Percentiles rank a stretch among this genome's conserved stretches.
Evolutionary conservation across 2,329 filamentous ascomycete genomes (phyloP).

Genomic region (Venturia effusa): DNA sequence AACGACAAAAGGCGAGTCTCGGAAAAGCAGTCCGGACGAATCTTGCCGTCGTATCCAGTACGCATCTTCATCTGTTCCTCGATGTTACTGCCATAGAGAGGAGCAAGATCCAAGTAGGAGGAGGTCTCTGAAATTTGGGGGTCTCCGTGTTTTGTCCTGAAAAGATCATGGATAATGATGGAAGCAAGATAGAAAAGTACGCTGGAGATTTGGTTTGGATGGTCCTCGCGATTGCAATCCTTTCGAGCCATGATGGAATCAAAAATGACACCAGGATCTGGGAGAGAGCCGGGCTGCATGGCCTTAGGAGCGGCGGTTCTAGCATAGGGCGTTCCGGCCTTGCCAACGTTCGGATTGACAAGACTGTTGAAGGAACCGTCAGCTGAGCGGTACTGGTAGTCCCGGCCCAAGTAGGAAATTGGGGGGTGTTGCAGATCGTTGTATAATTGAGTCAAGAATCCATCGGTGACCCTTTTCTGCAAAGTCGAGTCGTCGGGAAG

Average conservation of each 20-base stretch:
- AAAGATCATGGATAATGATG: constrained; percentile 53
- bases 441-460: constrained; percentile 36
- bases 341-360: constrained; percentile 51
- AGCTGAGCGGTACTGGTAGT: constrained; percentile 36
- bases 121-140: constrained; percentile 55
- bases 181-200: constrained; percentile 66
- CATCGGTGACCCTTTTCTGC: constrained; percentile 30
- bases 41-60: constrained; percentile 52
- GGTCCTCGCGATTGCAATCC: constrained; percentile 42
- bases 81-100: constrained; percentile 62
- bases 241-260: constrained; percentile 56
- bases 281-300: constrained; percentile 47
- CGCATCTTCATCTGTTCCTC: constrained; percentile 55
- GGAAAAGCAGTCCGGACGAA: constrained; percentile 62
- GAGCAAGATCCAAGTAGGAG: constrained; percentile 64
- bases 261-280: constrained; percentile 57
- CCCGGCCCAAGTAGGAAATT: constrained; percentile 26
- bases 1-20: constrained; percentile 55
- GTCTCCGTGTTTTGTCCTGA: constrained; percentile 54
- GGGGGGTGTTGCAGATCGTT: constrained; percentile 38
- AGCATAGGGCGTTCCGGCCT: constrained; percentile 57
- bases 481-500: constrained; percentile 30
- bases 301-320: constrained; percentile 50
- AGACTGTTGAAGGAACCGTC: constrained; percentile 47
- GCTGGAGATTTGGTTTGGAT: constrained; percentile 62